A percentile compares a stretch with the other conserved stretches of the same genome.
These are phyloP conservation scores for Aspergillus olivimuriae DNA, from an alignment of 495 filamentous ascomycete genomes.

Conservation along the genomic window DNA sequence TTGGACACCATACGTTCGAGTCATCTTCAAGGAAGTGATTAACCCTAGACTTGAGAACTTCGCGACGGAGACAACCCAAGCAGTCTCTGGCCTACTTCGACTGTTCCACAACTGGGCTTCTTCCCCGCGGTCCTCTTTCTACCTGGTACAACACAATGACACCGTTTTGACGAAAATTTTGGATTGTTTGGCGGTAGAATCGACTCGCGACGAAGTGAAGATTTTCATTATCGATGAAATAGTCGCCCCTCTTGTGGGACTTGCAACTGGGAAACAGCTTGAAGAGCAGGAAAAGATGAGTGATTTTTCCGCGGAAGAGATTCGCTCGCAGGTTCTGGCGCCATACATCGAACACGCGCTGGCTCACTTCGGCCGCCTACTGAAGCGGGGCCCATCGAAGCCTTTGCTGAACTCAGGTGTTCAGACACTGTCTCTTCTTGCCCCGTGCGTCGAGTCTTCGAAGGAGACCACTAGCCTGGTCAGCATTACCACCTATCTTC, in stretches of 20 bases:
- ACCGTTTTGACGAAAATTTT: slow-evolving; percentile 61
- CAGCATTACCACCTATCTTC: slow-evolving; percentile 68
- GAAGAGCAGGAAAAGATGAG: slow-evolving; percentile 45
- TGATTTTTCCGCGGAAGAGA: slow-evolving; percentile 38
- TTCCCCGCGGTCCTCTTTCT: slow-evolving; percentile 56
- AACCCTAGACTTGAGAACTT: slow-evolving; percentile 73
- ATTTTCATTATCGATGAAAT: slow-evolving; percentile 70
- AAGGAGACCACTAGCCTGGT: slow-evolving; percentile 65
- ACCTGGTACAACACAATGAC: slow-evolving; percentile 58
- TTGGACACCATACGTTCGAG: slow-evolving; percentile 63
- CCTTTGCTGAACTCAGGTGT: slow-evolving; percentile 71
- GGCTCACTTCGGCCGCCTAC: slow-evolving; percentile 56
- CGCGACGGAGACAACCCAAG: slow-evolving; percentile 79
- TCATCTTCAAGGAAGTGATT: slow-evolving; percentile 68
- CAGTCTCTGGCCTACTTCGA: slow-evolving; percentile 73
- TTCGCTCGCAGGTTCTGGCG: slow-evolving; percentile 57
- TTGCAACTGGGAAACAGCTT: slow-evolving; percentile 43
- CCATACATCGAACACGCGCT: slow-evolving; percentile 65
- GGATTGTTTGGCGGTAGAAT: slow-evolving; percentile 63
- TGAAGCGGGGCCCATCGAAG: slow-evolving; percentile 66
- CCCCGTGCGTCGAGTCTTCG: slow-evolving; percentile 65
- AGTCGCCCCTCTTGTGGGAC: slow-evolving; percentile 51
- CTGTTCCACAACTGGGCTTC: slow-evolving; percentile 76
- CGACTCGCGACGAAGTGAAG: slow-evolving; percentile 83
- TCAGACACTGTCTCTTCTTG: slow-evolving; percentile 65